These are phyloP conservation scores for Sphaceloma murrayae DNA, from an alignment of 2,329 filamentous ascomycete genomes.

Conservation along the genomic window DNA sequence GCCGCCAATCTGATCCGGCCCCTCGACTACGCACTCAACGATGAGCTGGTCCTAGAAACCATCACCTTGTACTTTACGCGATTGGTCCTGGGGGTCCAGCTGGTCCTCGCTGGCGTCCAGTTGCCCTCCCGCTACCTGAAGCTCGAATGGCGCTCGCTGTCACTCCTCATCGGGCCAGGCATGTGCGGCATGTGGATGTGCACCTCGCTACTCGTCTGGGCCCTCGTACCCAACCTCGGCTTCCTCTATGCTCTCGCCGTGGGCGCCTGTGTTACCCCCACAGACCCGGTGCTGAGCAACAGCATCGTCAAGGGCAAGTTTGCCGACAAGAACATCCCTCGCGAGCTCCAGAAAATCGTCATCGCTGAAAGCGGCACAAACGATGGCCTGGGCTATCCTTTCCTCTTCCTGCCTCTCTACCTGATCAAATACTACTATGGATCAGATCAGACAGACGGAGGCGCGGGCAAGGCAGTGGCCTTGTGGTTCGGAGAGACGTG, in stretches of 20 bases:
- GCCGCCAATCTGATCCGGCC: slow-evolving; percentile 66
- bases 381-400: slow-evolving; percentile 81
- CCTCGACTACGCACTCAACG: slow-evolving; percentile 58
- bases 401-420: slow-evolving; percentile 76
- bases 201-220: slow-evolving; percentile 72
- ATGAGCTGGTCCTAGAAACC: slow-evolving; percentile 50
- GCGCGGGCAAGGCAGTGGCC: slow-evolving; percentile 57
- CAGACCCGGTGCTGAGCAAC: slow-evolving; percentile 78
- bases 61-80: slow-evolving; percentile 79
- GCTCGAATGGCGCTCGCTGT: slow-evolving; percentile 67
- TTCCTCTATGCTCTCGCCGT: slow-evolving; percentile 73
- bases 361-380: slow-evolving; percentile 72
- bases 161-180: slow-evolving; percentile 67
- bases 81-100: slow-evolving; percentile 79
- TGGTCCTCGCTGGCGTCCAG: slow-evolving; percentile 81
- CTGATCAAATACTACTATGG: slow-evolving; percentile 65
- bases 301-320: slow-evolving; percentile 91
- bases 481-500: slow-evolving; percentile 80
- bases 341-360: slow-evolving; percentile 61
- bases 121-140: slow-evolving; percentile 72
- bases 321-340: slow-evolving; percentile 80
- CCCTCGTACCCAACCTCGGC: slow-evolving; percentile 57
- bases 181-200: slow-evolving; percentile 82
- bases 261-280: slow-evolving; percentile 82
- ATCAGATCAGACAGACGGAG: slow-evolving; percentile 47